Conservation (phyloP, 2,329 filamentous ascomycete species). For the Fusarium longipes region DNA sequence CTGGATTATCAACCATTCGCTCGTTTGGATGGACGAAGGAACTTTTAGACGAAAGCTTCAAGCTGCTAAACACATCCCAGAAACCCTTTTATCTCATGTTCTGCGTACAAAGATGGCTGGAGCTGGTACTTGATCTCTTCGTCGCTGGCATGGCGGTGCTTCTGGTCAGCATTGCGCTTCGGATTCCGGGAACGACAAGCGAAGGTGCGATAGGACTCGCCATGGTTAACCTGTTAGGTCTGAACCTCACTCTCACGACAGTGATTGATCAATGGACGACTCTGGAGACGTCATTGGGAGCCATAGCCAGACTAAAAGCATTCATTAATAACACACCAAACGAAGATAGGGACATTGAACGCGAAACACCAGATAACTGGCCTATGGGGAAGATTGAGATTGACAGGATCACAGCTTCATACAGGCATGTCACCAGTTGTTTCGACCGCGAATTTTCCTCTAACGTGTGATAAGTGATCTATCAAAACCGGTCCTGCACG, state of each 20-base stretch:
- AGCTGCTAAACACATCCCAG: conserved; percentile 57
- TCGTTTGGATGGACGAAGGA: conserved; percentile 60
- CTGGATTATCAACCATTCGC: conserved; percentile 61
- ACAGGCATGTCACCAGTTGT: conserved; percentile 27
- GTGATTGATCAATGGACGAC: conserved; percentile 53
- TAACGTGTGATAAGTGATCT: conserved; percentile 26
- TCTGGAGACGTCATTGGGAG: conserved; percentile 53
- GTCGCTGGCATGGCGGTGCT: conserved; percentile 60
- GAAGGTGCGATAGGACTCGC: conserved; percentile 49
- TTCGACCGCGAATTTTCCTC: rapidly evolving
- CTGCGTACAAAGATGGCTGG: conserved; percentile 62
- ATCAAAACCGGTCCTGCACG: conserved; percentile 17
- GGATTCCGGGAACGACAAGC: conserved; percentile 36
- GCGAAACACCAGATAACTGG: conserved; percentile 41
- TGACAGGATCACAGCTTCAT: conserved; percentile 43
- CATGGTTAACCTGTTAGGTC: conserved; percentile 45
- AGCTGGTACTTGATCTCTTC: conserved; percentile 60
- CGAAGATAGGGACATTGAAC: conserved; percentile 42
- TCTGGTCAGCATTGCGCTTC: conserved; percentile 58
- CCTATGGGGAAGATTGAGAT: conserved; percentile 47
- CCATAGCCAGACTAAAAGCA: conserved; percentile 50
- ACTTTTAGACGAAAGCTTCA: conserved; percentile 51
- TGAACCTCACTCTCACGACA: conserved; percentile 48
- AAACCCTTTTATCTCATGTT: conserved; percentile 62
- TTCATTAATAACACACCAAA: conserved; percentile 45